A percentile compares a stretch with the other conserved stretches of the same genome.
Conservation (phyloP, 164 flowering plant species). For the Aristolochia contorta region DNA sequence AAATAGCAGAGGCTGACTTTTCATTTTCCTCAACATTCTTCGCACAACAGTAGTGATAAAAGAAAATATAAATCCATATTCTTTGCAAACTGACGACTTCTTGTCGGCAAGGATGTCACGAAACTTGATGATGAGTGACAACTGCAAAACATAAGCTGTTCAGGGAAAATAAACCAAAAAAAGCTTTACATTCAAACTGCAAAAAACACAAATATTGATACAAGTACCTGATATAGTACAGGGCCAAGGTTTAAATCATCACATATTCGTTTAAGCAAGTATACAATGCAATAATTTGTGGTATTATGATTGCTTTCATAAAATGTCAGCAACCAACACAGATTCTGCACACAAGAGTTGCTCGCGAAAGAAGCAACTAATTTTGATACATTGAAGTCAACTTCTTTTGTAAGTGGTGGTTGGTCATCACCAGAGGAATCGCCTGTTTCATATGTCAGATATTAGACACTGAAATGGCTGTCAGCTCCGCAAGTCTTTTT, state of each 20-base stretch:
- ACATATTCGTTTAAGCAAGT: conserved; percentile 56
- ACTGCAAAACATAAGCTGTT: conserved; percentile 37
- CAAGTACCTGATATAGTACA: conserved; percentile 84
- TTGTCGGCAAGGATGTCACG: conserved; percentile 73
- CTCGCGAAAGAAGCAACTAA: conserved; percentile 61
- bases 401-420: conserved; percentile 39
- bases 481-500: background rate
- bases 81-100: conserved; percentile 52
- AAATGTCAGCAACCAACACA: conserved; percentile 91
- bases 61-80: conserved; percentile 50
- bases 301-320: conserved; percentile 62
- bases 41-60: conserved; percentile 62
- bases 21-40: conserved; percentile 75
- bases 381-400: conserved; percentile 67
- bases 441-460: conserved; percentile 23
- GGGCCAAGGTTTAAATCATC: conserved; percentile 88
- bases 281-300: conserved; percentile 65
- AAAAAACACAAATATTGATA: too few species aligned
- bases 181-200: too few species aligned
- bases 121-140: conserved; percentile 72
- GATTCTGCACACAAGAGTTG: conserved; percentile 49
- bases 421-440: conserved; percentile 68
- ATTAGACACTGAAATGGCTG: conserved; percentile 9
- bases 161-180: too few species aligned
- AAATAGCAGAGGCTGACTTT: conserved; percentile 78